Conservation (phyloP, 768 basidiomycete species). For the Dendrothele bispora region DNA sequence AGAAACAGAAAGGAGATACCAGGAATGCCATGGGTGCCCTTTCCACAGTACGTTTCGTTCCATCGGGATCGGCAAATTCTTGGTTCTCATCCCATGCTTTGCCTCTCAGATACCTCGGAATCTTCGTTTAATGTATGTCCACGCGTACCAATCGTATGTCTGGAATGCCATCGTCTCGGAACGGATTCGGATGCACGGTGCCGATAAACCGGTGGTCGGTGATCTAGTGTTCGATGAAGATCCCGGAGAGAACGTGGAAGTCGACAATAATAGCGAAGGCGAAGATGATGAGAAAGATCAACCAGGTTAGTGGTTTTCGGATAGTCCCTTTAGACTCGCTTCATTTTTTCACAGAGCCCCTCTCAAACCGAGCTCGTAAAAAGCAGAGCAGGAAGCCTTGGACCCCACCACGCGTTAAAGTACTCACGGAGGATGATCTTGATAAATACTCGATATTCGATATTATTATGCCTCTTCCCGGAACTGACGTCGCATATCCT, state of each 20-base stretch:
- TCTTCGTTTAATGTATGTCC: constrained; percentile 94
- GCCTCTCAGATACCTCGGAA: constrained; percentile 86
- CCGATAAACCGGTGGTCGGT: constrained; percentile 73
- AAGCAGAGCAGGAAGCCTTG: constrained; percentile 51
- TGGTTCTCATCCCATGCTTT: constrained; percentile 2
- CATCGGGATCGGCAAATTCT: background rate
- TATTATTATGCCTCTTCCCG: constrained; percentile 96
- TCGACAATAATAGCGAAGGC: constrained; percentile 31
- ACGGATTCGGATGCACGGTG: constrained; percentile 78
- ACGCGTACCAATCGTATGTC: constrained; percentile 97
- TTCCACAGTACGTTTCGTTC: constrained; percentile 58
- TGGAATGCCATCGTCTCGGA: constrained; percentile 99
- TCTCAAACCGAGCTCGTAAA: constrained; percentile 26
- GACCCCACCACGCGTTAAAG: constrained; percentile 70
- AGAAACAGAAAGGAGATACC: constrained; percentile 75
- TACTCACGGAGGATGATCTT: constrained; percentile 74
- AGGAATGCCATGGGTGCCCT: constrained; percentile 87
- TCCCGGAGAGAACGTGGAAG: constrained; percentile 29
- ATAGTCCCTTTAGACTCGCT: too few species aligned
- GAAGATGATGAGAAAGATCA: constrained; percentile 31
- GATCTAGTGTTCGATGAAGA: constrained; percentile 81
- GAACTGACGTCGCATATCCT: constrained; percentile 91
- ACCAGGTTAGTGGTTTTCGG: constrained; percentile 6
- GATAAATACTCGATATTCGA: constrained; percentile 88
- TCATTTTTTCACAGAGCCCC: too few species aligned